phyloP scores from a whole-genome alignment of 331 rosid genomes.

The Erythrophleum ivorense region DNA sequence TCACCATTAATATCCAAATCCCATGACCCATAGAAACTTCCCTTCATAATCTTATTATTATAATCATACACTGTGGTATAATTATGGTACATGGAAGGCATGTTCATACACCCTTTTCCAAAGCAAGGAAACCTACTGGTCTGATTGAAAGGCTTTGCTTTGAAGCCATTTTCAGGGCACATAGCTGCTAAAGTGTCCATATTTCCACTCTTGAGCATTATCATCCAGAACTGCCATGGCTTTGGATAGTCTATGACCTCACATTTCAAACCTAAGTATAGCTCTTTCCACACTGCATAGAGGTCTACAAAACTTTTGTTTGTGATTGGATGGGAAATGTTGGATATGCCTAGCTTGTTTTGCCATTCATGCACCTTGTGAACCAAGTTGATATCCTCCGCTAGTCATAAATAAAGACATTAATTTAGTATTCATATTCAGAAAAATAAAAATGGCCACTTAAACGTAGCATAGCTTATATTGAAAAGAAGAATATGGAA shows the following conservation, averaged over 20 bases:
- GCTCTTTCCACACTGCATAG: slow-evolving; percentile 42
- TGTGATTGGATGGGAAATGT: background rate
- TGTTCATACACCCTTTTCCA: slow-evolving; percentile 57
- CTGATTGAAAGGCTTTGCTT: slow-evolving; percentile 43
- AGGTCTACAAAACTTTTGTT: background rate
- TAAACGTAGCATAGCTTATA: background rate
- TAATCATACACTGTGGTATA: slow-evolving; percentile 32
- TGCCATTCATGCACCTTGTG: slow-evolving; percentile 45
- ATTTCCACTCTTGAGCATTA: slow-evolving; percentile 55
- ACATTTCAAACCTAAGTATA: slow-evolving; percentile 40
- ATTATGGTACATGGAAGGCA: slow-evolving; percentile 48
- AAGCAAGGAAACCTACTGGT: slow-evolving; percentile 48
- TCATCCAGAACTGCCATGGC: slow-evolving; percentile 58
- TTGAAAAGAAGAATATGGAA: background rate
- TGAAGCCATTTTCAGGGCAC: slow-evolving; percentile 46
- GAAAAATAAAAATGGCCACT: background rate
- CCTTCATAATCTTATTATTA: slow-evolving; percentile 24
- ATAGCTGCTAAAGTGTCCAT: slow-evolving; percentile 48
- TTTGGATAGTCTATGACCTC: slow-evolving; percentile 40
- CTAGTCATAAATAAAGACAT: background rate
- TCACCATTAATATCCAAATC: slow-evolving; percentile 36
- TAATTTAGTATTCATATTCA: background rate
- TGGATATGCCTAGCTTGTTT: slow-evolving; percentile 39
- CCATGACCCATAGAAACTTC: slow-evolving; percentile 55
- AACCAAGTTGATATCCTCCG: slow-evolving; percentile 6